These are phyloP conservation scores for Leptographium procerum DNA, from an alignment of 2,329 filamentous ascomycete genomes.

Conservation along the genomic window DNA sequence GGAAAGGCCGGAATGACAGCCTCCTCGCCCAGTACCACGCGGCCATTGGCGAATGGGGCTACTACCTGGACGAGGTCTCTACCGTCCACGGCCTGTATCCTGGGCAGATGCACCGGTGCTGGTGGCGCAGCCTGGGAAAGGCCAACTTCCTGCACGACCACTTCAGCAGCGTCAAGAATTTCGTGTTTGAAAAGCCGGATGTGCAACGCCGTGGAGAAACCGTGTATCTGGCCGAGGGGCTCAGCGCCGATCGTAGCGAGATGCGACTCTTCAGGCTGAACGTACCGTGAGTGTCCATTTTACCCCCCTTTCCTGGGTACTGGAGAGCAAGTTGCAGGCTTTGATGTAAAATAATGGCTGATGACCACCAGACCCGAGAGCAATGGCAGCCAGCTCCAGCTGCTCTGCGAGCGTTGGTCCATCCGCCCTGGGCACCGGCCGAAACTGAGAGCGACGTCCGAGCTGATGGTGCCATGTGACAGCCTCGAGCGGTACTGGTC, in stretches of 20 bases:
- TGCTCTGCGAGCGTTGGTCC: background rate
- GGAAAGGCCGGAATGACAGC: background rate
- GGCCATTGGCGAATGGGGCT: constrained; percentile 1
- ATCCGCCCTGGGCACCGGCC: background rate
- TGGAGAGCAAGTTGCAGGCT: background rate
- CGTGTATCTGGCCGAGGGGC: background rate
- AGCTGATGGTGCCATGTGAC: background rate
- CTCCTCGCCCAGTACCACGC: constrained; percentile 1
- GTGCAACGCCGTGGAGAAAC: background rate
- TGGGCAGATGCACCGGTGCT: background rate
- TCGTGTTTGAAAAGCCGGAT: background rate
- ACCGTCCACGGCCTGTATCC: background rate
- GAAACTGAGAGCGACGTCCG: background rate
- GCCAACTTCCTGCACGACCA: background rate
- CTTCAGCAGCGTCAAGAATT: background rate
- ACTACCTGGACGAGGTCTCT: background rate
- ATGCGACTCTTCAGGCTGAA: background rate
- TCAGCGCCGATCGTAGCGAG: background rate
- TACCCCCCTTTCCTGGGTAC: background rate
- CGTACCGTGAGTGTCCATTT: background rate
- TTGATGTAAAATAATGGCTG: no score
- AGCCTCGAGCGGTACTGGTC: background rate
- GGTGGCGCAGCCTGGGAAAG: background rate
- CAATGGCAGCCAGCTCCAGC: background rate
- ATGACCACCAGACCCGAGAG: background rate